Evolutionary conservation across 208 protist genomes (phyloP).

Genomic region (Phytomonas sp.): DNA sequence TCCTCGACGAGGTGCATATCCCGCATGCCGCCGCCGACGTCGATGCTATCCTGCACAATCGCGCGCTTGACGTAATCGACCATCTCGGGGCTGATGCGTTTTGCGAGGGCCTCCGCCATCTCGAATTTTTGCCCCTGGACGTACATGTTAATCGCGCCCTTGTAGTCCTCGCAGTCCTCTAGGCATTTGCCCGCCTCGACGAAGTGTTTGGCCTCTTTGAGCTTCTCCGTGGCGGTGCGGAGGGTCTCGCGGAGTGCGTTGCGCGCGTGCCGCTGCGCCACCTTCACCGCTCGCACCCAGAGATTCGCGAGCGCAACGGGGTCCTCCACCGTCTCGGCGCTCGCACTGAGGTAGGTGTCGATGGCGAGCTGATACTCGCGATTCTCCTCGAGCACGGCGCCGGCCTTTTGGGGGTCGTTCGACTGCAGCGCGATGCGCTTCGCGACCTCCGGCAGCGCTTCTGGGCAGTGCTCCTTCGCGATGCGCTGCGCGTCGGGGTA

Average conservation of each 20-base stretch:
- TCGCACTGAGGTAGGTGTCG: constrained; percentile 90
- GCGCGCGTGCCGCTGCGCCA: constrained; percentile 90
- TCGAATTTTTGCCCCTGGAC: constrained; percentile 90
- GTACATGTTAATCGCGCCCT: constrained; percentile 92
- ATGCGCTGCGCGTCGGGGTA: constrained; percentile 91
- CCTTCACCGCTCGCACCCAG: constrained; percentile 93
- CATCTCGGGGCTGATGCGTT: constrained; percentile 79
- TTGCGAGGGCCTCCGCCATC: constrained; percentile 79
- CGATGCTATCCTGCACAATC: constrained; percentile 85
- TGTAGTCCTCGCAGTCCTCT: constrained; percentile 89
- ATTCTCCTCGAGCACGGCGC: constrained; percentile 85
- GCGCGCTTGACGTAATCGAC: constrained; percentile 84
- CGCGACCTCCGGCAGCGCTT: constrained; percentile 78
- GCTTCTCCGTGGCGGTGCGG: constrained; percentile 52
- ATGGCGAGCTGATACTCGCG: constrained; percentile 92
- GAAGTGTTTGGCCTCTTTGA: constrained; percentile 75
- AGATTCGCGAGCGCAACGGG: constrained; percentile 65
- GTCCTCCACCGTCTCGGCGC: constrained; percentile 50
- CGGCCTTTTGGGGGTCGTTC: constrained; percentile 84
- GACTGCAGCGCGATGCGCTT: constrained; percentile 79
- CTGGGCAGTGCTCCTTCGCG: constrained; percentile 83
- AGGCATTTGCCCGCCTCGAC: constrained; percentile 85
- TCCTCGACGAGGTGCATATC: constrained; percentile 82
- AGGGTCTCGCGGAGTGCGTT: constrained; percentile 76
- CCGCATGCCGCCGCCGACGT: constrained; percentile 51